Evolutionary conservation across 2,329 filamentous ascomycete species (phyloP).

Genomic region (Aspergillus udagawae): DNA sequence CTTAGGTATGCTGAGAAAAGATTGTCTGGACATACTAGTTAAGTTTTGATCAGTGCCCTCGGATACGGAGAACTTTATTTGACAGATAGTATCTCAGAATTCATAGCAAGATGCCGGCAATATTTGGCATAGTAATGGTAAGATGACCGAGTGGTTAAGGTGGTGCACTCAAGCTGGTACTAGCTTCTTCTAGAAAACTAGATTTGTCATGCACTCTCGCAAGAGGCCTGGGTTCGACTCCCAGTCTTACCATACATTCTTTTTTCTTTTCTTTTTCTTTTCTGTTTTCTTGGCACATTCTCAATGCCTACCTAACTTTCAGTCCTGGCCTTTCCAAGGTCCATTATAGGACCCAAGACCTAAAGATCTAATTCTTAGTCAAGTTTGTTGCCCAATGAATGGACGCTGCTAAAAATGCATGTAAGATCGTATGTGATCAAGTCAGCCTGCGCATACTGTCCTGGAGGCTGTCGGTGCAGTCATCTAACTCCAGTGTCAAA

Average conservation of each 20-base stretch:
- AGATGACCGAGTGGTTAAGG: background rate
- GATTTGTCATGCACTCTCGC: background rate
- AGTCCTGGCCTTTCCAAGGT: background rate
- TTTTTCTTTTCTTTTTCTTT: background rate
- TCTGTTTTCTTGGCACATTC: background rate
- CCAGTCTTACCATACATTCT: background rate
- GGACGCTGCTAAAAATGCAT: no score
- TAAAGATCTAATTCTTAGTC: background rate
- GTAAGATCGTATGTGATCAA: background rate
- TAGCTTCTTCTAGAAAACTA: background rate
- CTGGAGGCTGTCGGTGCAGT: background rate
- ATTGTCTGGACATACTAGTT: no score
- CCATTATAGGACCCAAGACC: background rate
- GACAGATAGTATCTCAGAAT: rapidly evolving
- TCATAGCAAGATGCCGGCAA: no score
- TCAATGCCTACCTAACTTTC: no score
- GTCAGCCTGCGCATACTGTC: background rate
- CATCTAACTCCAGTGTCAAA: background rate
- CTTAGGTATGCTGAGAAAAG: no score
- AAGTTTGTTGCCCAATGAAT: background rate
- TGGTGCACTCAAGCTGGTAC: background rate
- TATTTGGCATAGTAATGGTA: background rate
- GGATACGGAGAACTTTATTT: no score
- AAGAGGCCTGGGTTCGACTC: background rate
- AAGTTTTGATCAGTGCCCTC: no score